These are phyloP conservation scores for Xylaria bambusicola DNA, from an alignment of 495 filamentous ascomycete species.

Conservation along the genomic window DNA sequence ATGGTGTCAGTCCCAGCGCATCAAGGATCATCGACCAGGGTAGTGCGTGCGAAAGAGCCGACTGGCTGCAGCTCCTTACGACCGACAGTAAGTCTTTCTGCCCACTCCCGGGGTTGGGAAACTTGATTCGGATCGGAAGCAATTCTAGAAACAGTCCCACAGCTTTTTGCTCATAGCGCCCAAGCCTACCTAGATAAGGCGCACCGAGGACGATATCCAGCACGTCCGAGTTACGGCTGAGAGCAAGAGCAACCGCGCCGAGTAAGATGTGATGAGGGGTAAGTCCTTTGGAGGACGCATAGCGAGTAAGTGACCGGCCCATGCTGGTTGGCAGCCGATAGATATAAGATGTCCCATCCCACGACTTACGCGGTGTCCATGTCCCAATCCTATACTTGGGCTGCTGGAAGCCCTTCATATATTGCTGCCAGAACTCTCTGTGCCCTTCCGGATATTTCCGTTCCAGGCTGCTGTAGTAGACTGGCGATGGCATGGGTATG, in stretches of 20 bases:
- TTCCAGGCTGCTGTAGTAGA: neutral
- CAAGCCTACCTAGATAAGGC: conserved; percentile 33
- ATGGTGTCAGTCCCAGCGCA: conserved; percentile 16
- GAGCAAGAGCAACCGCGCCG: conserved; percentile 29
- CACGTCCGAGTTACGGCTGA: conserved; percentile 16
- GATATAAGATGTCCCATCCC: neutral
- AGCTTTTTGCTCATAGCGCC: conserved; percentile 26
- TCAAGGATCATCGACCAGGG: conserved; percentile 18
- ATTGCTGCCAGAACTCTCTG: neutral
- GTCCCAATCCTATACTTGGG: neutral
- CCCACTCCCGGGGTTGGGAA: no score
- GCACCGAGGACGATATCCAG: conserved; percentile 32
- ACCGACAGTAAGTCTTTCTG: neutral
- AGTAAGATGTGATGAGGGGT: conserved; percentile 36
- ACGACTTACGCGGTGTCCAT: neutral
- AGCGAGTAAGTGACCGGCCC: neutral
- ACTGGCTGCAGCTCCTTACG: neutral
- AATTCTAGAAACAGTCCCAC: conserved; percentile 41
- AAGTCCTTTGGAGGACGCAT: neutral
- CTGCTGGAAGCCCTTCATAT: neutral
- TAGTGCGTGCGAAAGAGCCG: conserved; percentile 8
- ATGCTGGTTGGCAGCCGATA: neutral
- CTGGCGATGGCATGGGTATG: no score
- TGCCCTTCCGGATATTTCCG: neutral
- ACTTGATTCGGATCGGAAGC: conserved; percentile 33